Conservation (phyloP, 2,329 filamentous ascomycete genomes). For the Tympanopsis confertula region DNA sequence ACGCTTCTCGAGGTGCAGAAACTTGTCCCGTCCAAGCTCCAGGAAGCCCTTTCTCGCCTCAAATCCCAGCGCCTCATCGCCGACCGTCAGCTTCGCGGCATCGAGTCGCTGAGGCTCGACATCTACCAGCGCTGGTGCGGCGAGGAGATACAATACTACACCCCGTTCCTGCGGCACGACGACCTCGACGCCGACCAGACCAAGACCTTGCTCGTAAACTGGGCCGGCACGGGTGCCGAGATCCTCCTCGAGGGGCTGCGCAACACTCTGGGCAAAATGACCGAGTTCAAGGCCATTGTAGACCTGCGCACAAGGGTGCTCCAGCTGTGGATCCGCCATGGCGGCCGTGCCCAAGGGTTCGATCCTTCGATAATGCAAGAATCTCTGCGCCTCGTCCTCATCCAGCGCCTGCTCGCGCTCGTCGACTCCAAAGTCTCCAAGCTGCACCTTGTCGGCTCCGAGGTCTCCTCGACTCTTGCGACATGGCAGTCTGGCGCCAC, state of each 20-base stretch:
- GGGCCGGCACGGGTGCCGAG: slow-evolving; percentile 50
- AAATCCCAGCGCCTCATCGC: slow-evolving; percentile 62
- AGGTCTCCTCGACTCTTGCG: slow-evolving; percentile 49
- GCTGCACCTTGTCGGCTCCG: slow-evolving; percentile 52
- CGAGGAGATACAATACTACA: slow-evolving; percentile 74
- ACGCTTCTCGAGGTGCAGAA: slow-evolving; percentile 70
- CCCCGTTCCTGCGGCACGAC: slow-evolving; percentile 75
- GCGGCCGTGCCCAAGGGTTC: slow-evolving; percentile 51
- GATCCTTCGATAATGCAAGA: slow-evolving; percentile 59
- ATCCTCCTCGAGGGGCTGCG: slow-evolving; percentile 50
- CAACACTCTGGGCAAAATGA: slow-evolving; percentile 43
- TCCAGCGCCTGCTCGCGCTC: slow-evolving; percentile 52
- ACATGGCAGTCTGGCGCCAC: slow-evolving; percentile 44
- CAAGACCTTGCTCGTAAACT: slow-evolving; percentile 46
- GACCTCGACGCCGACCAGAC: slow-evolving; percentile 53
- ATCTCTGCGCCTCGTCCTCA: slow-evolving; percentile 56
- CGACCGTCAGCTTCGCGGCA: slow-evolving; percentile 51
- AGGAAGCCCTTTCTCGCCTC: slow-evolving; percentile 55
- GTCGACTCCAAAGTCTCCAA: slow-evolving; percentile 51
- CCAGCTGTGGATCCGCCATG: slow-evolving; percentile 64
- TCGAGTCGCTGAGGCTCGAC: slow-evolving; percentile 67
- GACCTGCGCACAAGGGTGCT: slow-evolving; percentile 59
- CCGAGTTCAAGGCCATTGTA: slow-evolving; percentile 58
- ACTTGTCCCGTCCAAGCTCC: slow-evolving; percentile 61
- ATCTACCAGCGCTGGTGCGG: slow-evolving; percentile 70